Percentiles rank a stretch among this genome's conserved stretches.
Conservation (phyloP, 495 filamentous ascomycete genomes). For the Annulohypoxylon bovei region DNA sequence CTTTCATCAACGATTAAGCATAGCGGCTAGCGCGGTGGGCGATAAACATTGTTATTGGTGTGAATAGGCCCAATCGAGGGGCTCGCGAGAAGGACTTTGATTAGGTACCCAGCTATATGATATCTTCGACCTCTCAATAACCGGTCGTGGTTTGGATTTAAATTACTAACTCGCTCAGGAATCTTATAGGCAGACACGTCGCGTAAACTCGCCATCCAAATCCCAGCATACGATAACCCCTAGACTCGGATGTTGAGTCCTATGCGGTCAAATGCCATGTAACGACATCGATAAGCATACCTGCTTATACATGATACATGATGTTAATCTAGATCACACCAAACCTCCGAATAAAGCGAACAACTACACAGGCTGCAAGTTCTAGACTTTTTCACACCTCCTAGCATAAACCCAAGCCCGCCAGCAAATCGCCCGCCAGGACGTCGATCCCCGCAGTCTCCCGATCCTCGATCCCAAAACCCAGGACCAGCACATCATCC, state of each 20-base stretch:
- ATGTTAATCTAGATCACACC: neutral
- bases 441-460: conserved; percentile 58
- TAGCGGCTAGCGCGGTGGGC: neutral
- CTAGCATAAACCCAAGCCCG: conserved; percentile 49
- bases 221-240: neutral
- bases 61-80: no score
- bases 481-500: conserved; percentile 61
- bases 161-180: no score
- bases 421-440: conserved; percentile 56
- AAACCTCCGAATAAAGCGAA: neutral
- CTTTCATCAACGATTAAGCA: neutral
- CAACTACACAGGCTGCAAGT: neutral
- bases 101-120: no score
- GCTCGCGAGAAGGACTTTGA: no score
- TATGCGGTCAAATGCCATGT: neutral
- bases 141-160: no score
- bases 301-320: neutral
- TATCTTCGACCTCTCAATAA: no score
- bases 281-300: no score
- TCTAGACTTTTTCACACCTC: neutral
- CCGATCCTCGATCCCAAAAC: conserved; percentile 62
- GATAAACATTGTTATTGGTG: neutral
- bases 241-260: neutral
- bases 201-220: no score
- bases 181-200: no score